phyloP scores from a whole-genome alignment of 1,139 yeast genomes.

The Yamadazyma oceani region DNA sequence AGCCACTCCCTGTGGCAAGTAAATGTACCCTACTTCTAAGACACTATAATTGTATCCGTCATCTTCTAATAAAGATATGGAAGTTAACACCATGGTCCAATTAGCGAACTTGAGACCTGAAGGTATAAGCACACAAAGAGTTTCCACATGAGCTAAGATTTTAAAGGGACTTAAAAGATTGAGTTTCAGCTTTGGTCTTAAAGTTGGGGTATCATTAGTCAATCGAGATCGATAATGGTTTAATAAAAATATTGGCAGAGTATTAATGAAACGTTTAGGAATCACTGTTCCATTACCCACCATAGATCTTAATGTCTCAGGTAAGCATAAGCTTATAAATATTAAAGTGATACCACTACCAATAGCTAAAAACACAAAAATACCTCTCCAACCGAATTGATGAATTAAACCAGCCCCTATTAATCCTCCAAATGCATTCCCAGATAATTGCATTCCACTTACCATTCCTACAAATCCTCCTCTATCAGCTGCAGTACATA shows the following conservation, averaged over 20 bases:
- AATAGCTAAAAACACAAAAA: constrained; percentile 37
- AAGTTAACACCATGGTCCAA: constrained; percentile 39
- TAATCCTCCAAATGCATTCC: constrained; percentile 43
- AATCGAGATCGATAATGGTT: constrained; percentile 25
- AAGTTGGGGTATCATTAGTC: constrained; percentile 28
- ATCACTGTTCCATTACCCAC: constrained; percentile 41
- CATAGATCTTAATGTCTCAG: constrained; percentile 37
- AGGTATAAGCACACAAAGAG: constrained; percentile 29
- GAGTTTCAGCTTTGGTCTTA: constrained; percentile 20
- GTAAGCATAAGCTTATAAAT: constrained; percentile 24
- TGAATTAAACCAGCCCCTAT: constrained; percentile 36
- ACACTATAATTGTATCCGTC: constrained; percentile 32
- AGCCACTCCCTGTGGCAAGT: constrained; percentile 39
- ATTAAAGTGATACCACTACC: constrained; percentile 35
- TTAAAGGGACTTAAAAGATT: constrained; percentile 31
- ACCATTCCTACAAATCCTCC: constrained; percentile 43
- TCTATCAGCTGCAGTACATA: constrained; percentile 34
- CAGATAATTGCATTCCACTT: constrained; percentile 35
- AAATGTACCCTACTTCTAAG: constrained; percentile 38
- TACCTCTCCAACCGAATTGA: constrained; percentile 38
- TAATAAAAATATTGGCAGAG: constrained; percentile 24
- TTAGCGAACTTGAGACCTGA: constrained; percentile 36
- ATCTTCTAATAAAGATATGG: constrained; percentile 31
- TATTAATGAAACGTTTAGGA: constrained; percentile 24
- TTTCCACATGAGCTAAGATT: constrained; percentile 25